Percentiles rank a stretch among this genome's conserved stretches.
These are phyloP conservation scores for Claviceps citrina DNA, from an alignment of 2,329 filamentous ascomycete genomes.

Conservation along the genomic window DNA sequence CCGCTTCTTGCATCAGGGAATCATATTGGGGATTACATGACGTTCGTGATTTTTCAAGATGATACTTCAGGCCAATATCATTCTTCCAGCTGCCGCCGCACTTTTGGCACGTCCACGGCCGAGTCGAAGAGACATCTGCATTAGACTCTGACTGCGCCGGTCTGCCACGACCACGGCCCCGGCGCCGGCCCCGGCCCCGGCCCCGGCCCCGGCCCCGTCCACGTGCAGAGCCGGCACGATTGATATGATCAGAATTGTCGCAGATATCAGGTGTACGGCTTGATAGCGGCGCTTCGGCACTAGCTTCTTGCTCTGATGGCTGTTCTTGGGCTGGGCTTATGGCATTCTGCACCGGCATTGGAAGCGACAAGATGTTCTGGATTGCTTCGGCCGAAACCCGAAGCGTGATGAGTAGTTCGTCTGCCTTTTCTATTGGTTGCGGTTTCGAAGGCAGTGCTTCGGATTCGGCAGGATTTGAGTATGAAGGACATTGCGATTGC, in stretches of 20 bases:
- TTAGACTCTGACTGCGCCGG: slow-evolving; percentile 6
- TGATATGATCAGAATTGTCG: background rate
- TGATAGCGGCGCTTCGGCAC: background rate
- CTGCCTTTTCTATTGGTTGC: background rate
- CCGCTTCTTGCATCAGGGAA: slow-evolving; percentile 5
- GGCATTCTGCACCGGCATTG: background rate
- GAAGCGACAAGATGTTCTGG: background rate
- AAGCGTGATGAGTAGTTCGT: slow-evolving; percentile 1
- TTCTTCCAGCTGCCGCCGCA: slow-evolving; percentile 44
- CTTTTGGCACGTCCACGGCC: slow-evolving; percentile 32
- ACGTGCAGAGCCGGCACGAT: background rate
- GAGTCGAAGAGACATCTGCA: slow-evolving; percentile 8
- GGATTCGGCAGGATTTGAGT: background rate
- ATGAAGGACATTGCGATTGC: background rate
- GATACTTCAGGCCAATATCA: slow-evolving; percentile 41
- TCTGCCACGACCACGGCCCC: background rate
- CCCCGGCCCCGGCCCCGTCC: slow-evolving; percentile 6
- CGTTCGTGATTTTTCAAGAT: slow-evolving; percentile 38
- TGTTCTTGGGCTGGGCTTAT: background rate
- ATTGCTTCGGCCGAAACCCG: slow-evolving; percentile 2
- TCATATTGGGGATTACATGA: slow-evolving; percentile 33
- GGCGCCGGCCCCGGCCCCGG: slow-evolving; percentile 4
- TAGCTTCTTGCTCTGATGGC: background rate
- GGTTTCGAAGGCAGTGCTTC: background rate
- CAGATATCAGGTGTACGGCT: background rate